A percentile compares a stretch with the other conserved stretches of the same genome.
phyloP scores from a whole-genome alignment of 176 grass and related monocot species.

The Tillandsia leiboldiana region DNA sequence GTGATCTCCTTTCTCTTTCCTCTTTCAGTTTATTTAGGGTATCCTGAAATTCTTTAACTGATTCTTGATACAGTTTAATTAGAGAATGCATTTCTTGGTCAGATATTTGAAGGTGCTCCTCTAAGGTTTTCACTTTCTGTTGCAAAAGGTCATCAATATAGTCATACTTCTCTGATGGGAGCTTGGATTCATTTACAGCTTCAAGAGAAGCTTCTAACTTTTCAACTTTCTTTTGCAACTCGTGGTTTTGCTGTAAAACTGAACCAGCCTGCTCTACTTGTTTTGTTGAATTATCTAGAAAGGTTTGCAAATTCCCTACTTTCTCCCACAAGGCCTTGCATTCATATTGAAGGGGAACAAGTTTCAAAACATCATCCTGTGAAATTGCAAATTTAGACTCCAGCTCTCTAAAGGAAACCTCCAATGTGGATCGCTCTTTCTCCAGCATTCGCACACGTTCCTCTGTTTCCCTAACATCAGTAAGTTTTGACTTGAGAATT shows the following conservation, averaged over 20 bases:
- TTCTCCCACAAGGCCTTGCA: slow-evolving; percentile 45
- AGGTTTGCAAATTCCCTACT: slow-evolving; percentile 46
- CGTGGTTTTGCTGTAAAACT: slow-evolving; percentile 25
- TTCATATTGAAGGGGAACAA: slow-evolving; percentile 36
- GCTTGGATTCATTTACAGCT: slow-evolving; percentile 41
- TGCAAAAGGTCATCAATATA: slow-evolving; percentile 52
- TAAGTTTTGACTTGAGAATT: slow-evolving; percentile 41
- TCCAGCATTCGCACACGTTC: slow-evolving; percentile 47
- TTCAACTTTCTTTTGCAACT: slow-evolving; percentile 43
- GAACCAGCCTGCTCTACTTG: slow-evolving; percentile 35
- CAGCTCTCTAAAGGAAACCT: slow-evolving; percentile 45
- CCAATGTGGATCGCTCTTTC: slow-evolving; percentile 52
- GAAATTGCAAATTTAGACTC: slow-evolving; percentile 40
- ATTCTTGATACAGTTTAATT: slow-evolving; percentile 75
- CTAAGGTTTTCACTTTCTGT: slow-evolving; percentile 50
- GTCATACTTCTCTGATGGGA: slow-evolving; percentile 23
- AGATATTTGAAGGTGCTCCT: slow-evolving; percentile 50
- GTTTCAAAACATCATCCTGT: slow-evolving; percentile 45
- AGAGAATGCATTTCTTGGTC: slow-evolving; percentile 60
- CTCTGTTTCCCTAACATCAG: slow-evolving; percentile 49
- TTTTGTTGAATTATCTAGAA: slow-evolving; percentile 39
- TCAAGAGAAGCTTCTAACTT: slow-evolving; percentile 35
- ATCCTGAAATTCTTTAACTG: slow-evolving; percentile 67
- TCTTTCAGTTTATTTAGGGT: slow-evolving; percentile 62
- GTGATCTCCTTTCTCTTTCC: slow-evolving; percentile 42